A percentile compares a stretch with the other conserved stretches of the same genome.
phyloP scores from a whole-genome alignment of 352 stramenopile genomes.

The Phytophthora podocarpi region DNA sequence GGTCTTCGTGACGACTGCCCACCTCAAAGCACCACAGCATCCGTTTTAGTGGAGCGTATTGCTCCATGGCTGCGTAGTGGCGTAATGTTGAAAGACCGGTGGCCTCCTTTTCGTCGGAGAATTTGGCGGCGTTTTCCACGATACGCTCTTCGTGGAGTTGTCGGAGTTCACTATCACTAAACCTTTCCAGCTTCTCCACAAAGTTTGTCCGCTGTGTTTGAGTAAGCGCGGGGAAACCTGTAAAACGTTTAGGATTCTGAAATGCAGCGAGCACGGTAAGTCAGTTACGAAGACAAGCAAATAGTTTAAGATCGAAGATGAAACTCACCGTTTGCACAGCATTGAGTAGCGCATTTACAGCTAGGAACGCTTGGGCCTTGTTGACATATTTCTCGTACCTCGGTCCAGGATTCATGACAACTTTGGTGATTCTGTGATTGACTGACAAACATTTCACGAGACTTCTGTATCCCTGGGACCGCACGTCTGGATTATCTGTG shows the following conservation, averaged over 20 bases:
- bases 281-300: background rate
- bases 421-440: constrained; percentile 44
- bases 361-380: constrained; percentile 39
- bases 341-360: constrained; percentile 49
- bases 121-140: constrained; percentile 34
- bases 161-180: constrained; percentile 61
- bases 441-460: constrained; percentile 48
- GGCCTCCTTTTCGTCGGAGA: constrained; percentile 32
- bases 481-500: constrained; percentile 46
- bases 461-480: constrained; percentile 47
- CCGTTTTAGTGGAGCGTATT: constrained; percentile 57
- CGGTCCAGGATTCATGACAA: constrained; percentile 33
- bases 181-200: constrained; percentile 62
- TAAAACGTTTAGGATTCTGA: constrained; percentile 25
- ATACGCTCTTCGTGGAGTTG: constrained; percentile 45
- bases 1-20: constrained; percentile 25
- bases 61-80: constrained; percentile 56
- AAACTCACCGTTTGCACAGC: constrained; percentile 32
- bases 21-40: constrained; percentile 70
- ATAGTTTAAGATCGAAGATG: background rate
- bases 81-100: constrained; percentile 48
- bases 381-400: constrained; percentile 40
- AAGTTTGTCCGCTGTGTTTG: constrained; percentile 65
- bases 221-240: constrained; percentile 47
- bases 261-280: background rate